Evolutionary conservation across 352 stramenopile species (phyloP).

Genomic region (Globisporangium orthogonon): DNA sequence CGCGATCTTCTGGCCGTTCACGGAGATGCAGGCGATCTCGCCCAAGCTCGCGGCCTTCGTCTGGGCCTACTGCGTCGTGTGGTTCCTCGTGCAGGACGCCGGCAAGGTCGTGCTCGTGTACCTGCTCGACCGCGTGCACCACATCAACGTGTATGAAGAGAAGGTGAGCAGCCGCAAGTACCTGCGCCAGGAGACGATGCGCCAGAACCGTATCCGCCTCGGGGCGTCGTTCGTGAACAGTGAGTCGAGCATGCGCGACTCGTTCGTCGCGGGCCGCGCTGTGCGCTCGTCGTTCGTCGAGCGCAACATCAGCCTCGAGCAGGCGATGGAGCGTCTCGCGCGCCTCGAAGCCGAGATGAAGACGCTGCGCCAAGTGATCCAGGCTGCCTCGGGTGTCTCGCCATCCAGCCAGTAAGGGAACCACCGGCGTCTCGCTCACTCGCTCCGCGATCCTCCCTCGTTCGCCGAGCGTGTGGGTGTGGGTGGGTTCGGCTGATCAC

Average conservation of each 20-base stretch:
- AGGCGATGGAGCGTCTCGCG: conserved; percentile 66
- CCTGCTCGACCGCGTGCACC: conserved; percentile 46
- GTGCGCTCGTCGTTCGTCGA: conserved; percentile 52
- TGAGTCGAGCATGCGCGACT: conserved; percentile 69
- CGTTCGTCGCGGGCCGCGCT: conserved; percentile 67
- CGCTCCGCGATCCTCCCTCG: too few relatives aligned
- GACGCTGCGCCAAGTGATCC: conserved; percentile 57
- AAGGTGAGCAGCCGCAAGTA: conserved; percentile 60
- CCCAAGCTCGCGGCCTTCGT: conserved; percentile 68
- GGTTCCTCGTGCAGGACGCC: conserved; percentile 85
- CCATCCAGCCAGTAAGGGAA: conserved; percentile 5
- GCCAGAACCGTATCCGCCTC: conserved; percentile 76
- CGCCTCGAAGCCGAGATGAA: conserved; percentile 65
- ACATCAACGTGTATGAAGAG: conserved; percentile 53
- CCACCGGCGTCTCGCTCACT: too few relatives aligned
- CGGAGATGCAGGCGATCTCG: conserved; percentile 71
- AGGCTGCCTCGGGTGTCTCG: conserved; percentile 14
- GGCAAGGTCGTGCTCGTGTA: conserved; percentile 64
- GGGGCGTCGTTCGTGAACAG: conserved; percentile 51
- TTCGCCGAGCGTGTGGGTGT: too few relatives aligned
- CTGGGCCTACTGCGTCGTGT: conserved; percentile 88
- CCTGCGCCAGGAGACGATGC: conserved; percentile 51
- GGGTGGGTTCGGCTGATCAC: too few relatives aligned
- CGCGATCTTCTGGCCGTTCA: conserved; percentile 81
- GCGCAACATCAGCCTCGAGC: conserved; percentile 56